These are phyloP conservation scores for Rhodamnia argentea DNA, from an alignment of 345 rosid species.

Conservation along the genomic window DNA sequence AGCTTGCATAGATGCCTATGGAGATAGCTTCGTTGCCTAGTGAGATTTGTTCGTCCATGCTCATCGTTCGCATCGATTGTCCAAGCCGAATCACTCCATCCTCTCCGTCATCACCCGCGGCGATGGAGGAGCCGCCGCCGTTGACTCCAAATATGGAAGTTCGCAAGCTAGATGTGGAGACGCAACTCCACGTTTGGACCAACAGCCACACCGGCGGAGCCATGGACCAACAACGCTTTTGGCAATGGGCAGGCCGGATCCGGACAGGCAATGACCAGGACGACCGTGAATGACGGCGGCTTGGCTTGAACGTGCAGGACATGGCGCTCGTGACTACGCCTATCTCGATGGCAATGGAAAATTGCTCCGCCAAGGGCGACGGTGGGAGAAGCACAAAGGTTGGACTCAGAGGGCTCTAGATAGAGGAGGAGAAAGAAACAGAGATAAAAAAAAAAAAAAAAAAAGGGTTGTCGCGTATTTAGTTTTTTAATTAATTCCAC, in stretches of 20 bases:
- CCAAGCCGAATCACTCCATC: neutral
- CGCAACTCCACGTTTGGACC: neutral
- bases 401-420: neutral
- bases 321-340: accelerated
- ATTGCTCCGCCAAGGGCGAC: neutral
- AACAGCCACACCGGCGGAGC: neutral
- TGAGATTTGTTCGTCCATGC: neutral
- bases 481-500: neutral
- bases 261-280: neutral
- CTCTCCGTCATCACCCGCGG: accelerated
- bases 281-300: neutral
- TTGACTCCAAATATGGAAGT: neutral
- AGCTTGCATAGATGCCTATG: neutral
- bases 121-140: neutral
- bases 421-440: neutral
- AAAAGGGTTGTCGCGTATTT: accelerated
- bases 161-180: neutral
- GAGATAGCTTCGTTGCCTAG: neutral
- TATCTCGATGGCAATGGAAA: too few relatives aligned
- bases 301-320: neutral
- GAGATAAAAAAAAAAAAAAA: neutral
- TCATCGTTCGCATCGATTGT: accelerated
- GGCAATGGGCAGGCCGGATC: neutral
- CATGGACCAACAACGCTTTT: neutral
- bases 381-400: neutral